A percentile compares a stretch with the other conserved stretches of the same genome.
phyloP scores from a whole-genome alignment of 371 early-diverging fungal genomes.

The Umbelopsis sp. region DNA sequence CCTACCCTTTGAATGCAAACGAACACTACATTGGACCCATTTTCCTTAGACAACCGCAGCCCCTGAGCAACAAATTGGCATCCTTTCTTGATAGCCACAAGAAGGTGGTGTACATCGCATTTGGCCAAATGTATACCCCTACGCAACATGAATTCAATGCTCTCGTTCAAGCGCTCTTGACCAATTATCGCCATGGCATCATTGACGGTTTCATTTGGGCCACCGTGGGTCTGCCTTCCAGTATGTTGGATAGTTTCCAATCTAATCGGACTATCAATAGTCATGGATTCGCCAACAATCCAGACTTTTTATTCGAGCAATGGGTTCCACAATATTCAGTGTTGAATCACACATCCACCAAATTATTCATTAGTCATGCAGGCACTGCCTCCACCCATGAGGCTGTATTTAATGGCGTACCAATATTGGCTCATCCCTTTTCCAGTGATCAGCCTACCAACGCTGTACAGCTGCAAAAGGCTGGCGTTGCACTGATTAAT shows the following conservation, averaged over 20 bases:
- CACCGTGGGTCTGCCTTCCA: neutral
- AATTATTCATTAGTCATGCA: constrained; percentile 21
- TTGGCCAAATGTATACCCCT: constrained; percentile 8
- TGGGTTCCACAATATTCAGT: constrained; percentile 10
- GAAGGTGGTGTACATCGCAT: neutral
- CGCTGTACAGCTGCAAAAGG: constrained; percentile 6
- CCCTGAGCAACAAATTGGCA: neutral
- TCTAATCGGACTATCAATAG: constrained; percentile 14
- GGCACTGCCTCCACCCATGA: constrained; percentile 24
- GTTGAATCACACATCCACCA: constrained; percentile 17
- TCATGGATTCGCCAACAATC: neutral
- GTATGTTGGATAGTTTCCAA: constrained; percentile 22
- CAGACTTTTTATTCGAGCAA: constrained; percentile 2
- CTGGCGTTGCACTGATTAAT: constrained; percentile 19
- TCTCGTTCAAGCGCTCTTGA: neutral
- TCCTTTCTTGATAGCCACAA: neutral
- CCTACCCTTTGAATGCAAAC: neutral
- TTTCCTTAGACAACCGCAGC: neutral
- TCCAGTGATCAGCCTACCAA: constrained; percentile 21
- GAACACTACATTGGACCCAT: constrained; percentile 11
- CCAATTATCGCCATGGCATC: neutral
- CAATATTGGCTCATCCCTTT: constrained; percentile 22
- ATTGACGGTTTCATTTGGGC: constrained; percentile 8
- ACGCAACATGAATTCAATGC: constrained; percentile 1
- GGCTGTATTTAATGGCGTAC: constrained; percentile 20